phyloP scores from a whole-genome alignment of 2,329 filamentous ascomycete genomes.

The Apiospora phragmitis region DNA sequence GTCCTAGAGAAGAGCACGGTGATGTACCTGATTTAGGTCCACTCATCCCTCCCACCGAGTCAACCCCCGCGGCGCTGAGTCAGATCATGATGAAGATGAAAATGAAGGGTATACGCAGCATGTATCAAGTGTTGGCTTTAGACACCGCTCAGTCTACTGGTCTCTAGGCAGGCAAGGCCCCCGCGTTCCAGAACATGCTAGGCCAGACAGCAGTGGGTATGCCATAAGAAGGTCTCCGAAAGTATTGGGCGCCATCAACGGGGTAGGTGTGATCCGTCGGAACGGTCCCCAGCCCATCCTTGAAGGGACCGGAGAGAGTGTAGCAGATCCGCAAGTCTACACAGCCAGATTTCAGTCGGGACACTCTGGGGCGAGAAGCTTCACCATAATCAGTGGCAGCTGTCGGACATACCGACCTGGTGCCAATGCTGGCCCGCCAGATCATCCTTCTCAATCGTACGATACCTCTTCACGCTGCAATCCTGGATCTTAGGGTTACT shows the following conservation, averaged over 20 bases:
- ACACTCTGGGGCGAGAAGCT: conserved; percentile 40
- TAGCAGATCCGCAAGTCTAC: conserved; percentile 19
- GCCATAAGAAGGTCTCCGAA: conserved; percentile 42
- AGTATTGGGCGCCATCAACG: conserved; percentile 25
- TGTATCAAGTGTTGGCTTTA: conserved; percentile 42
- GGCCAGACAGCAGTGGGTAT: conserved; percentile 26
- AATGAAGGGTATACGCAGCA: conserved; percentile 51
- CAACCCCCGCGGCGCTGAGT: conserved; percentile 37
- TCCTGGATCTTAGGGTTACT: not conserved
- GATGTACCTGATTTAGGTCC: no score
- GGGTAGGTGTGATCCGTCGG: conserved; percentile 24
- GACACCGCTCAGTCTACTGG: conserved; percentile 35
- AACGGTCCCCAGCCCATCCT: conserved; percentile 25
- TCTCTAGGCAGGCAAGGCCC: conserved; percentile 19
- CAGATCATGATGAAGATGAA: conserved; percentile 60
- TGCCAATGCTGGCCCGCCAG: conserved; percentile 15
- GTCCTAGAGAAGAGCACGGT: no score
- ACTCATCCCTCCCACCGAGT: no score
- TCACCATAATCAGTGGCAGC: conserved; percentile 48
- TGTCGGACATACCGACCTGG: conserved; percentile 18
- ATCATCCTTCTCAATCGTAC: conserved; percentile 52
- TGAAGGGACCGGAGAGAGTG: conserved; percentile 12
- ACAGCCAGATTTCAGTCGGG: conserved; percentile 35
- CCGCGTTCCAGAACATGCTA: conserved; percentile 18
- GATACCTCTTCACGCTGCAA: conserved; percentile 22